Evolutionary conservation across 768 basidiomycete genomes (phyloP).

Genomic region (Cubamyces sp.): DNA sequence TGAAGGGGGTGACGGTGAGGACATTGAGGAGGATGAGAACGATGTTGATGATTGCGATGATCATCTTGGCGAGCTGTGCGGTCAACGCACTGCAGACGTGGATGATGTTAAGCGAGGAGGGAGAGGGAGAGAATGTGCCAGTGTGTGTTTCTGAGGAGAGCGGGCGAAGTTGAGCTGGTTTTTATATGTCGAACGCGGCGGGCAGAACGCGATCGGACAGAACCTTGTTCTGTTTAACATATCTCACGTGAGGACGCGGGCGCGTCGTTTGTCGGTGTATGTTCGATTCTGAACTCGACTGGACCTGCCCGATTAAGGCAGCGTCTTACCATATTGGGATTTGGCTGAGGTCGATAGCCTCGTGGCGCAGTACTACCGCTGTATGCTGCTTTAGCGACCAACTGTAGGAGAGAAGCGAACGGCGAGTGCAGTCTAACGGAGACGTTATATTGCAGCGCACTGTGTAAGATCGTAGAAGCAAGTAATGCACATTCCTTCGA

Average conservation of each 20-base stretch:
- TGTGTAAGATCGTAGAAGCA: too few species aligned
- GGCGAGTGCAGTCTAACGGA: too few species aligned
- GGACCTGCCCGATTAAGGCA: background rate
- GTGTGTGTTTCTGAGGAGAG: background rate
- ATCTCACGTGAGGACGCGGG: constrained; percentile 3
- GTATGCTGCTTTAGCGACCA: background rate
- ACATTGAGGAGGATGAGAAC: constrained; percentile 3
- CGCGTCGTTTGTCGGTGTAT: constrained; percentile 12
- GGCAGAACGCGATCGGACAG: constrained; percentile 13
- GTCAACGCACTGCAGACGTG: background rate
- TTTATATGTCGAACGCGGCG: background rate
- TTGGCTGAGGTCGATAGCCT: background rate
- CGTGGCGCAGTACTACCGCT: constrained; percentile 1
- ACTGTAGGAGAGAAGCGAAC: background rate
- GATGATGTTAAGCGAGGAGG: background rate
- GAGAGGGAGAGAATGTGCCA: too few species aligned
- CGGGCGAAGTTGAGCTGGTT: background rate
- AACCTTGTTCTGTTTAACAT: constrained; percentile 11
- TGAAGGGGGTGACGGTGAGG: background rate
- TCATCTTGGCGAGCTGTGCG: background rate
- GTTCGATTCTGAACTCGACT: background rate
- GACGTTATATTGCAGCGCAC: too few species aligned
- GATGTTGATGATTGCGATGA: constrained; percentile 1
- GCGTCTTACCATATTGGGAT: background rate
- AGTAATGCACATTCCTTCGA: too few species aligned